Percentiles rank a stretch among this genome's conserved stretches.
phyloP scores from a whole-genome alignment of 2,329 filamentous ascomycete species.

The Colletotrichum costaricense region DNA sequence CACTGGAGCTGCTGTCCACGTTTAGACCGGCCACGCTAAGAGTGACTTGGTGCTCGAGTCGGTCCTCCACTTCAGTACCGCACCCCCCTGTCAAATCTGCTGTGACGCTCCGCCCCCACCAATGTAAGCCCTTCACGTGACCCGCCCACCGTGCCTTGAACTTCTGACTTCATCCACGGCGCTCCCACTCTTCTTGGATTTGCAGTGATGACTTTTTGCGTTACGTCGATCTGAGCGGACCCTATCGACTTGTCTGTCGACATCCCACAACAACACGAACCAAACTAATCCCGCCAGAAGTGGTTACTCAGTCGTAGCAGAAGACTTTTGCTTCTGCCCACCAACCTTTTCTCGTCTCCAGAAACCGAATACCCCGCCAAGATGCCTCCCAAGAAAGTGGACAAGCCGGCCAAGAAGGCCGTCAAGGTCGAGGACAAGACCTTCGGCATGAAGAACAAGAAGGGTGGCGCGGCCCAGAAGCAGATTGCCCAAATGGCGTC shows the following conservation, averaged over 20 bases:
- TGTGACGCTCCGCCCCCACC: conserved; percentile 34
- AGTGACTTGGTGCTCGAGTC: conserved; percentile 18
- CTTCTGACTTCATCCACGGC: conserved; percentile 35
- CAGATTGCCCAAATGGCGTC: conserved; percentile 86
- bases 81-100: conserved; percentile 6
- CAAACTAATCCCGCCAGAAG: not conserved
- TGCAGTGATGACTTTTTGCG: conserved; percentile 29
- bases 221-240: conserved; percentile 27
- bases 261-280: conserved; percentile 6
- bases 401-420: conserved; percentile 66
- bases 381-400: conserved; percentile 78
- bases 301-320: conserved; percentile 8
- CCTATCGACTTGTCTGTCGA: not conserved
- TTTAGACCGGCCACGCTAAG: conserved; percentile 17
- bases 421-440: conserved; percentile 90
- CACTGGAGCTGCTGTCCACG: conserved; percentile 32
- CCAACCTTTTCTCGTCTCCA: conserved; percentile 19
- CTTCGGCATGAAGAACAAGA: conserved; percentile 99
- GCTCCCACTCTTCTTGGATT: conserved; percentile 22
- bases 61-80: conserved; percentile 16
- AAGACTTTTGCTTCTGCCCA: not conserved
- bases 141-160: conserved; percentile 27
- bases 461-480: conserved; percentile 89
- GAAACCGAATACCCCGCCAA: conserved; percentile 49
- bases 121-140: conserved; percentile 35